These are phyloP conservation scores for Mrakia hoshinonis DNA, from an alignment of 768 basidiomycete genomes.

Conservation along the genomic window DNA sequence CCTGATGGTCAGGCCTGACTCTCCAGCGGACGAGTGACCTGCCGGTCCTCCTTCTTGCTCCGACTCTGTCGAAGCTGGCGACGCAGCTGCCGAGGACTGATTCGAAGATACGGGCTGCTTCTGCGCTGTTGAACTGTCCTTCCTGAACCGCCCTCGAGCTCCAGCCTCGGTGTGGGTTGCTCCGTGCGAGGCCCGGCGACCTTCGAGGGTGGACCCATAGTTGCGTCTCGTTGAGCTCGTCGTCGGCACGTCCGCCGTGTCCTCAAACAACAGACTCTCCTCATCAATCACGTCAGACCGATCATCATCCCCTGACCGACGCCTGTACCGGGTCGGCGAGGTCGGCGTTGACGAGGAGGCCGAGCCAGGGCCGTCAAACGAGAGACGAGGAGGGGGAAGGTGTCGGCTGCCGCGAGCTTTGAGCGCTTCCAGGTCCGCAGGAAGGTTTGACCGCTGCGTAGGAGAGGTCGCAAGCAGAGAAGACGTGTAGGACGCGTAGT, in stretches of 20 bases:
- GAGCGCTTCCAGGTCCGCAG: slow-evolving; percentile 5
- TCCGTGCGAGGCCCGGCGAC: not conserved
- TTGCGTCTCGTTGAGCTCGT: not conserved
- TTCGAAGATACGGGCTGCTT: not conserved
- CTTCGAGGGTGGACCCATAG: slow-evolving; percentile 4
- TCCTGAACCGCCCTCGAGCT: slow-evolving; percentile 10
- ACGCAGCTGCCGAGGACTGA: not conserved
- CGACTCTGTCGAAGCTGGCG: not conserved
- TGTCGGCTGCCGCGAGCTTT: not conserved
- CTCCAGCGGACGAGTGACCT: not conserved
- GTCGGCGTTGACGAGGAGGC: not conserved
- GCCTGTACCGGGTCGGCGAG: not conserved
- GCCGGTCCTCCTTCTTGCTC: not conserved
- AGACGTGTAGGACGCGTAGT: slow-evolving; percentile 9
- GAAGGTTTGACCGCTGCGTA: not conserved
- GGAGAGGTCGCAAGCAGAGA: slow-evolving; percentile 10
- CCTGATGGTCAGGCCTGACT: not conserved
- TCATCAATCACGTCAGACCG: slow-evolving; percentile 1
- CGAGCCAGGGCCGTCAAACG: not conserved
- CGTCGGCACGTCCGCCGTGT: not conserved
- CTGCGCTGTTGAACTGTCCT: not conserved
- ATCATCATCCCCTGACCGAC: not conserved
- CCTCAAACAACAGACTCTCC: not conserved
- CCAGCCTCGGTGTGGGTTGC: not conserved
- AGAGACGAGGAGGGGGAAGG: not conserved